phyloP scores from a whole-genome alignment of 2,329 filamentous ascomycete species.

The Colletotrichum sp. region DNA sequence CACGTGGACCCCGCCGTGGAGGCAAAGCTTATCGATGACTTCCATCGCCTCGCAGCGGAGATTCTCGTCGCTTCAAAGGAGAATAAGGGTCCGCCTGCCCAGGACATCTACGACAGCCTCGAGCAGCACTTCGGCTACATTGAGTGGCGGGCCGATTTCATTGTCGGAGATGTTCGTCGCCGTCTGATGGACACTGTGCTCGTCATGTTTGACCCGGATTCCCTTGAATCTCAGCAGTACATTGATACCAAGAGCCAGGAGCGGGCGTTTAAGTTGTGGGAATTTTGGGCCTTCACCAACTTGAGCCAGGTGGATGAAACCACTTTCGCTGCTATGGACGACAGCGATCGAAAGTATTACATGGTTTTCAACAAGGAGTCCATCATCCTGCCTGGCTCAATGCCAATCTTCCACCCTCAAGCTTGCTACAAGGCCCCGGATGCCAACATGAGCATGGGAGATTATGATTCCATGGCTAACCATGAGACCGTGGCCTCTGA shows the following conservation, averaged over 20 bases:
- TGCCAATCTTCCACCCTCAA: background rate
- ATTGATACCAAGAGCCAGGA: too few species aligned
- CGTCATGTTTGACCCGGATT: background rate
- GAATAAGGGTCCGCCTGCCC: background rate
- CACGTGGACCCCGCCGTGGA: background rate
- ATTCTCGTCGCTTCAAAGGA: background rate
- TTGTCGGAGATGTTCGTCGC: background rate
- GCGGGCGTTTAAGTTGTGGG: background rate
- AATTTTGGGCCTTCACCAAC: background rate
- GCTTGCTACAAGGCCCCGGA: background rate
- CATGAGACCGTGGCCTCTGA: background rate
- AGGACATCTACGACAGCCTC: background rate
- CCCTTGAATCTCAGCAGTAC: too few species aligned
- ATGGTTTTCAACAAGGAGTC: background rate
- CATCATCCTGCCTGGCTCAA: too few species aligned
- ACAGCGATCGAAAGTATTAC: background rate
- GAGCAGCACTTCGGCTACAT: background rate
- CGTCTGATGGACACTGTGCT: background rate
- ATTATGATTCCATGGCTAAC: rapidly evolving
- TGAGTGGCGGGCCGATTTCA: rapidly evolving
- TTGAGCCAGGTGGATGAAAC: too few species aligned
- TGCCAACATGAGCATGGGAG: background rate
- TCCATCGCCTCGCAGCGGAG: background rate
- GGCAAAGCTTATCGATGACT: rapidly evolving
- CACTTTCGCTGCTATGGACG: background rate